These are phyloP conservation scores for Trametes polyzona DNA, from an alignment of 1,284 basidiomycete species.

Conservation along the genomic window DNA sequence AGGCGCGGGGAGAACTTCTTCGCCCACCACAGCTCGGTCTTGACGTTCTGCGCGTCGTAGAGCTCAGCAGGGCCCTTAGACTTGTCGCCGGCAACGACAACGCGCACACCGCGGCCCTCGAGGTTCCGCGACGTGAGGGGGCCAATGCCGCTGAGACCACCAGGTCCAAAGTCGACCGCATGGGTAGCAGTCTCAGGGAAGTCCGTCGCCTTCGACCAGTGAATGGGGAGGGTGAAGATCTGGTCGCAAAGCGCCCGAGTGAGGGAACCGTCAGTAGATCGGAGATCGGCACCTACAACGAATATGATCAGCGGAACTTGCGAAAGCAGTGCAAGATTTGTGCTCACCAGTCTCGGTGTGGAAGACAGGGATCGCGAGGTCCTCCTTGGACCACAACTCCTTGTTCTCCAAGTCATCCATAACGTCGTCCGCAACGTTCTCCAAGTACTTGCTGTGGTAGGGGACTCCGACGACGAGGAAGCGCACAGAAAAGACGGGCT, in stretches of 20 bases:
- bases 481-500: constrained; percentile 90
- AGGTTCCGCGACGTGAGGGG: constrained; percentile 89
- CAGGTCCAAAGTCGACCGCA: constrained; percentile 95
- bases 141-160: constrained; percentile 92
- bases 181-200: constrained; percentile 93
- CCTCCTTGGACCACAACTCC: constrained; percentile 80
- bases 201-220: constrained; percentile 90
- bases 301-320: constrained; percentile 12
- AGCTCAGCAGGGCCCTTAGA: constrained; percentile 87
- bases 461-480: constrained; percentile 96
- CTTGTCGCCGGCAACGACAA: constrained; percentile 86
- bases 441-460: constrained; percentile 90
- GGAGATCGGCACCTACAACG: constrained; percentile 79
- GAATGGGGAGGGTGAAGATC: constrained; percentile 90
- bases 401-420: constrained; percentile 77
- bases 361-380: constrained; percentile 86
- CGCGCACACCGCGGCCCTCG: constrained; percentile 91
- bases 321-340: constrained; percentile 9
- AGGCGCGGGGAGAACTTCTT: constrained; percentile 86
- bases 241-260: constrained; percentile 88
- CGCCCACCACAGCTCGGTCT: constrained; percentile 88
- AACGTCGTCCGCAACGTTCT: constrained; percentile 78
- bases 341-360: constrained; percentile 88
- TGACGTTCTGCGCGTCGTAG: constrained; percentile 70
- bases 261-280: constrained; percentile 65